Conservation (phyloP, 2,329 filamentous ascomycete genomes). For the Sporothrix dimorphospora region DNA sequence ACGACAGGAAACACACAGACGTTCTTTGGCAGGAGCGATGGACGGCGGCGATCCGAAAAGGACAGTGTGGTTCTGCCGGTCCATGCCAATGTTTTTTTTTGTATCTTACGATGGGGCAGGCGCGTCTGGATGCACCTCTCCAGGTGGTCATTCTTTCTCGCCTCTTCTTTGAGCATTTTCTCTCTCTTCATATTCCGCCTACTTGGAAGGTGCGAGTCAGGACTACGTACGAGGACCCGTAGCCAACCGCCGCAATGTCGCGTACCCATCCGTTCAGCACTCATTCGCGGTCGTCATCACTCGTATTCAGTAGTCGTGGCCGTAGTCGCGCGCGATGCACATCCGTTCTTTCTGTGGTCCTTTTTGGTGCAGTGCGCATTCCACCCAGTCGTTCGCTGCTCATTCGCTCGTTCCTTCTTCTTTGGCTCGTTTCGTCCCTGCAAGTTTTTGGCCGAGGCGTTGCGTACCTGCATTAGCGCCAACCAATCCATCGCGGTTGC, state of each 20-base stretch:
- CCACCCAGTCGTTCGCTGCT: background rate
- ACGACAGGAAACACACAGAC: slow-evolving; percentile 1
- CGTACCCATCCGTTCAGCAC: background rate
- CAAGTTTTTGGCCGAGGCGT: slow-evolving; percentile 1
- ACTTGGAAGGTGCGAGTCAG: background rate
- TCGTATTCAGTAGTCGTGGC: background rate
- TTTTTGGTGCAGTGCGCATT: slow-evolving; percentile 11
- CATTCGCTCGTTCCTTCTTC: slow-evolving; percentile 12
- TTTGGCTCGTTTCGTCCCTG: slow-evolving; percentile 8
- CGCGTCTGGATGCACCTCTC: background rate
- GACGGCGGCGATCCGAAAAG: background rate
- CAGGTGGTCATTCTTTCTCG: background rate
- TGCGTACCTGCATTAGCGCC: slow-evolving; percentile 28
- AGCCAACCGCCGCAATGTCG: background rate
- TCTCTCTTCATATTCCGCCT: background rate
- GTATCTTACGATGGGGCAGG: background rate
- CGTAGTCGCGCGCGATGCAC: background rate
- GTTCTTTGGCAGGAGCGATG: background rate
- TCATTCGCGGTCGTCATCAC: background rate
- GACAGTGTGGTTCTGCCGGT: background rate
- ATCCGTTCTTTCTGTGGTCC: background rate
- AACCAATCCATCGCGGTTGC: background rate
- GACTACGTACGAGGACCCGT: background rate
- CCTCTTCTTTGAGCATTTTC: background rate
- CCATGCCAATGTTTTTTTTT: background rate